Conservation (phyloP, 2,329 filamentous ascomycete species). For the Ceratocystis cacaofunesta region DNA sequence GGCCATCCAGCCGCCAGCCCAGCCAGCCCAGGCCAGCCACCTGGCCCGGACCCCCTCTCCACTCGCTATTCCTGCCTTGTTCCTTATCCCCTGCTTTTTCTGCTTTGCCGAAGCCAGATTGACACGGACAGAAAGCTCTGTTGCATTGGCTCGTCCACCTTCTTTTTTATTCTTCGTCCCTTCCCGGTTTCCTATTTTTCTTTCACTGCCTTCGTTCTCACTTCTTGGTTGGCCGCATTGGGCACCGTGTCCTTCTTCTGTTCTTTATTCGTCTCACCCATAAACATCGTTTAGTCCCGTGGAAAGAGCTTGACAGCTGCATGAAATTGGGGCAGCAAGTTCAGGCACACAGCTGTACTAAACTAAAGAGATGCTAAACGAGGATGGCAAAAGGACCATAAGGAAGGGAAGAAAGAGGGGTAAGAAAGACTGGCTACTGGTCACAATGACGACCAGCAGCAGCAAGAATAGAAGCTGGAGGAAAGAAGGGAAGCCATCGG, state of each 20-base stretch:
- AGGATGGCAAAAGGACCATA: background rate
- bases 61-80: background rate
- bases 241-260: background rate
- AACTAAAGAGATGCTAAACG: too few species aligned
- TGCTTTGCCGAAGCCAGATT: background rate
- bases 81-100: background rate
- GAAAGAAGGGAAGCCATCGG: background rate
- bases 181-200: background rate
- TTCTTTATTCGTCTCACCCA: slow-evolving; percentile 5
- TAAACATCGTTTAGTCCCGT: background rate
- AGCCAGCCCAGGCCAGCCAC: background rate
- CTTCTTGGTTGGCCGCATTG: background rate
- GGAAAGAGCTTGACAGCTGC: background rate
- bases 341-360: background rate
- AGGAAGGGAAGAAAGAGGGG: background rate
- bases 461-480: background rate
- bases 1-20: background rate
- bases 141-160: background rate
- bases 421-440: background rate
- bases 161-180: background rate
- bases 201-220: background rate
- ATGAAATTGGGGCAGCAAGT: background rate
- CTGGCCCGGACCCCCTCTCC: background rate
- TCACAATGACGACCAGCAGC: too few species aligned
- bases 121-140: background rate